Percentiles rank a stretch among this genome's conserved stretches.
phyloP scores from a whole-genome alignment of 352 stramenopile species.

The Phytophthora sp. region DNA sequence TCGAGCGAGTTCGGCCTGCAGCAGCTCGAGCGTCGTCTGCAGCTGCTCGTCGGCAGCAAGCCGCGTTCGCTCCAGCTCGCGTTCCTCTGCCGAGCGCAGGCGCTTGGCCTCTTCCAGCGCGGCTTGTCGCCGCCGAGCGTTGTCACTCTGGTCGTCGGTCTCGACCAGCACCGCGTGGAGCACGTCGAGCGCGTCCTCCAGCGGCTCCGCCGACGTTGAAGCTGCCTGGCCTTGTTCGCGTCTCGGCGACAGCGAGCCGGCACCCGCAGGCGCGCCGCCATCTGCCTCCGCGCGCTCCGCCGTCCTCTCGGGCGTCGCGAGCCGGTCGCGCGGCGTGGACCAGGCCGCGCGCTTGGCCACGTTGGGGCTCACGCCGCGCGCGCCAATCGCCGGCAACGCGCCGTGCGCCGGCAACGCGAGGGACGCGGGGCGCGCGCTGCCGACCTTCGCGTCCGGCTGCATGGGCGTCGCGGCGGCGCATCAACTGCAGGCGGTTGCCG shows the following conservation, averaged over 20 bases:
- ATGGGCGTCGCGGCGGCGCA: background rate
- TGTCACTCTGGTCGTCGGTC: conserved; percentile 25
- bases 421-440: background rate
- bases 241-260: background rate
- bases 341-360: conserved; percentile 33
- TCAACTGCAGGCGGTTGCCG: conserved; percentile 6
- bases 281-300: background rate
- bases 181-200: conserved; percentile 35
- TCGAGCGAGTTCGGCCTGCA: conserved; percentile 30
- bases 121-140: conserved; percentile 3
- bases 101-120: conserved; percentile 19
- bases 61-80: conserved; percentile 27
- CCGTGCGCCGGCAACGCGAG: background rate
- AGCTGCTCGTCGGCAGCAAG: conserved; percentile 35
- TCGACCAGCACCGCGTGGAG: conserved; percentile 26
- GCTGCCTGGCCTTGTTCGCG: conserved; percentile 8
- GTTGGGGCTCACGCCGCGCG: conserved; percentile 26
- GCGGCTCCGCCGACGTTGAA: conserved; percentile 11
- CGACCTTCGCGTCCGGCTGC: conserved; percentile 7
- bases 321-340: conserved; percentile 22
- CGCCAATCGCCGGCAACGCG: conserved; percentile 5
- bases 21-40: conserved; percentile 32
- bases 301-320: background rate
- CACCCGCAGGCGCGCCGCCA: background rate
- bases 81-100: conserved; percentile 9